Conservation (phyloP, 805 yeast genomes). For the Maudiozyma turicensis region DNA sequence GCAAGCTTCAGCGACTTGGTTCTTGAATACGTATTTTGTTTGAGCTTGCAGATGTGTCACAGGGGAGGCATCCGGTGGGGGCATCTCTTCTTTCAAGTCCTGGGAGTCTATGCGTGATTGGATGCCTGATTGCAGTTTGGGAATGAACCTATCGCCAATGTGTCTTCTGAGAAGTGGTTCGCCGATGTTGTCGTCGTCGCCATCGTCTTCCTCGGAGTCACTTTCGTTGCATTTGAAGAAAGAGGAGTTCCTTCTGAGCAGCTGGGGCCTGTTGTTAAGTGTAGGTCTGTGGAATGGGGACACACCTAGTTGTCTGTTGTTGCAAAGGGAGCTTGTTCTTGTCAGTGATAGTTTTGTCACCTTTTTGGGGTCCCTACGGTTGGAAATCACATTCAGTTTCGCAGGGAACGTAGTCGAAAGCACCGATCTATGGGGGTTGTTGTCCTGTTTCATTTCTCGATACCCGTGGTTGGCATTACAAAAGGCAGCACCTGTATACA, state of each 20-base stretch:
- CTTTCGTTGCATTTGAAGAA: slow-evolving; percentile 21
- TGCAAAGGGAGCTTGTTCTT: slow-evolving; percentile 17
- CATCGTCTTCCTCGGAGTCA: slow-evolving; percentile 6
- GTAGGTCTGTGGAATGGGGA: slow-evolving; percentile 17
- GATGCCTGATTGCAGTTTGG: slow-evolving; percentile 42
- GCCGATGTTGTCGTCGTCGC: slow-evolving; percentile 1
- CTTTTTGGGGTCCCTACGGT: slow-evolving; percentile 11
- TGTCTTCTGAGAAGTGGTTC: not conserved
- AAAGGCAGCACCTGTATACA: not conserved
- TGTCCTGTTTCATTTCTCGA: slow-evolving; percentile 8
- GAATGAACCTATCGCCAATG: slow-evolving; percentile 49
- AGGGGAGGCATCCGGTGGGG: slow-evolving; percentile 41
- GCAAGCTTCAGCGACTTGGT: slow-evolving; percentile 88
- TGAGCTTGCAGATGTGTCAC: slow-evolving; percentile 35
- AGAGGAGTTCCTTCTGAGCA: slow-evolving; percentile 26
- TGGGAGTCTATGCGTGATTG: slow-evolving; percentile 20
- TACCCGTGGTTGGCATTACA: not conserved
- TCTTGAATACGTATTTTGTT: slow-evolving; percentile 45
- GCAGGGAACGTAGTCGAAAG: slow-evolving; percentile 38
- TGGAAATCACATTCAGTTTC: slow-evolving; percentile 35
- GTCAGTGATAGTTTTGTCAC: slow-evolving; percentile 18
- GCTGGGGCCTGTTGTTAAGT: slow-evolving; percentile 26
- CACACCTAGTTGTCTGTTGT: slow-evolving; percentile 10
- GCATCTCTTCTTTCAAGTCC: slow-evolving; percentile 31
- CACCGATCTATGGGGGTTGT: slow-evolving; percentile 28